Evolutionary conservation across 2,329 filamentous ascomycete genomes (phyloP).

Genomic region (Penicillium vulpinum): DNA sequence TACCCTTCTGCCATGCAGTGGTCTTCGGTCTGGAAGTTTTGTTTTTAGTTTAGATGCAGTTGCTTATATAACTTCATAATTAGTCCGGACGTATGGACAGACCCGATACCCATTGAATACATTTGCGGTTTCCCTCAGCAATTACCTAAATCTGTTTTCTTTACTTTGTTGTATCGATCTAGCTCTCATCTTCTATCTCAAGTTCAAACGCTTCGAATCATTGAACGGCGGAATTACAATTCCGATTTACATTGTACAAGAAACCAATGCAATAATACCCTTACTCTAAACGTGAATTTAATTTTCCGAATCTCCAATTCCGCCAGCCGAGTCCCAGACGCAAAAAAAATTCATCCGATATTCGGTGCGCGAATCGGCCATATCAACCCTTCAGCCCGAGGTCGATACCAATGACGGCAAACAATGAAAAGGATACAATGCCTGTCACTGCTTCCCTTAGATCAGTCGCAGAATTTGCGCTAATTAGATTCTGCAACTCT

Average conservation of each 20-base stretch:
- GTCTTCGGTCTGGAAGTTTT: slow-evolving; percentile 9
- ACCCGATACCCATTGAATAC: slow-evolving; percentile 18
- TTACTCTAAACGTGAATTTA: background rate
- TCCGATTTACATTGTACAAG: background rate
- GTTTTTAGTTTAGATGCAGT: slow-evolving; percentile 5
- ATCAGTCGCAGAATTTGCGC: background rate
- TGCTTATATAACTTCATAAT: slow-evolving; percentile 16
- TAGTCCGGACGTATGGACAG: slow-evolving; percentile 8
- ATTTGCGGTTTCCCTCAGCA: background rate
- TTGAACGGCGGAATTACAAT: background rate
- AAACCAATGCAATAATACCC: background rate
- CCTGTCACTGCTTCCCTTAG: background rate
- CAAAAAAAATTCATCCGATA: slow-evolving; percentile 15
- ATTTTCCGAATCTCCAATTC: background rate
- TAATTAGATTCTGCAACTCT: background rate
- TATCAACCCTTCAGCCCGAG: slow-evolving; percentile 8
- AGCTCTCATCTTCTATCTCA: background rate
- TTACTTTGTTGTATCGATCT: background rate
- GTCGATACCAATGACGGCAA: background rate
- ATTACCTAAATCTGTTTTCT: background rate
- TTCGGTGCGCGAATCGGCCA: slow-evolving; percentile 23
- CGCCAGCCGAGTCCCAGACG: slow-evolving; percentile 1
- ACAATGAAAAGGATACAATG: background rate
- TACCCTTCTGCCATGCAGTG: slow-evolving; percentile 37
- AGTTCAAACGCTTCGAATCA: background rate